A percentile compares a stretch with the other conserved stretches of the same genome.
phyloP scores from a whole-genome alignment of 2,329 filamentous ascomycete genomes.

The Hymenoscyphus infarciens region DNA sequence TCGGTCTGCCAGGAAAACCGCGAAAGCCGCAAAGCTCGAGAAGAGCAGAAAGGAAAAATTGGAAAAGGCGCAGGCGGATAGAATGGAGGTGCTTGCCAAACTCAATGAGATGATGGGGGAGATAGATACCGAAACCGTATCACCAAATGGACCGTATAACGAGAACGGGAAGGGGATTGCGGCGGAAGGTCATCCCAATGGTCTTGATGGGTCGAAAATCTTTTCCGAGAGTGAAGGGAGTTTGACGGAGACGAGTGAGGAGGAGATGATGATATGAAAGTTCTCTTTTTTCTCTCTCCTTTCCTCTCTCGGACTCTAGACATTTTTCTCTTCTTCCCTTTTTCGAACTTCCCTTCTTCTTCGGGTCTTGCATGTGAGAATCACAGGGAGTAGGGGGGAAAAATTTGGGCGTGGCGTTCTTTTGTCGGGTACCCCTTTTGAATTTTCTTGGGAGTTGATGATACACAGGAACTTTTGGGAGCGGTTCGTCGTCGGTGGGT shows the following conservation, averaged over 20 bases:
- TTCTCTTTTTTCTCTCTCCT: not conserved
- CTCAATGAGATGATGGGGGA: not conserved
- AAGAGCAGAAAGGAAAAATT: slow-evolving; percentile 10
- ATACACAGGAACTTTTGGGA: slow-evolving; percentile 3
- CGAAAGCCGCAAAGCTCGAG: slow-evolving; percentile 22
- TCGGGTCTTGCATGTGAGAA: slow-evolving; percentile 8
- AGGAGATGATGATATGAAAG: slow-evolving; percentile 26
- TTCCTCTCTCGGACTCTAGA: not conserved
- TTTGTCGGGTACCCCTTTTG: not conserved
- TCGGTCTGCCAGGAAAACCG: slow-evolving; percentile 24
- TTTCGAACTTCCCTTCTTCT: not conserved
- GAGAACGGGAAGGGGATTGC: slow-evolving; percentile 1
- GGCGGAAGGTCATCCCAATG: not conserved
- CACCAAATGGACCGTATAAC: not conserved
- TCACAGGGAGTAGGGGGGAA: slow-evolving; percentile 4
- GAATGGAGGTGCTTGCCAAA: slow-evolving; percentile 1
- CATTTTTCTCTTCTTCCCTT: not conserved
- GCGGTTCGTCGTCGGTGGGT: not conserved
- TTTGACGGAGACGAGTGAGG: slow-evolving; percentile 26
- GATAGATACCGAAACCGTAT: not conserved
- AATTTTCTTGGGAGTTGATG: slow-evolving; percentile 3
- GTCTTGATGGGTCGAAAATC: not conserved
- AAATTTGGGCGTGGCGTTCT: not conserved
- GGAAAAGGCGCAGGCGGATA: slow-evolving; percentile 4
- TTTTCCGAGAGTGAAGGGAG: slow-evolving; percentile 21